Base-by-base conservation (phyloP, 2,329 filamentous ascomycete genomes). In the Alternaria gaisen region DNA sequence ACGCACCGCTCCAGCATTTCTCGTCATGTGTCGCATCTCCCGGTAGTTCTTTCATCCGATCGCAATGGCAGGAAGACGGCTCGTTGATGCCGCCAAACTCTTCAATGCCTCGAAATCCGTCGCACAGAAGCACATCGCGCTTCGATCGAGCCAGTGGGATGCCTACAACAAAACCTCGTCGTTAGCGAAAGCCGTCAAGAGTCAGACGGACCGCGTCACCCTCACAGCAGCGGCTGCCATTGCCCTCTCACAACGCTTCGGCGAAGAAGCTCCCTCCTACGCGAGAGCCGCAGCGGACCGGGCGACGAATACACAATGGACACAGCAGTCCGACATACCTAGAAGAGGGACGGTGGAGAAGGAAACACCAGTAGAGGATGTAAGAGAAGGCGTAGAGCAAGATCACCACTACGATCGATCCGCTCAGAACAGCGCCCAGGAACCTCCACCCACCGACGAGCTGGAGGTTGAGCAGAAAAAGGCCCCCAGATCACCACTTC, bases 141-240 rank as follows among this genome's bases (percentile, higher is more conserved):
- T 90, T 50, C 87, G 87, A 22, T 81, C 83, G 55, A 83, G 84
- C 56, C 88, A 91, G 74, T 80, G 89, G 69, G 86, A 90, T 72
- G 77, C 87, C 48, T 90, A 86, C 76, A 87, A 81, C 51, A 83
- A 85, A 66, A 91, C 89, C 0, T 91, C 89, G 3, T 87, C 86
- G 30, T 76, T 91, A 48, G 86, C 87, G 28, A 88, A 86, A 73
- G 85, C 86, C 14, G 81, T 90, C 57, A 88, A 88, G 74, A 82
- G 74, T 53, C 87, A 90, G 77, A 86, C 85, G 2, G 86, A 89
- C 63, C 83, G 86, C 56, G 77, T 90, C 51, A 87, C 87, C 1
- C 79, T 89, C 52, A 89, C 87, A 18, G 83, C 84, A 38, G 83
- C 85, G 67, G 88, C 88, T 42, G 88, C 87, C 20, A 83, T 86